These are phyloP conservation scores for Scytalidium sp. DNA, from an alignment of 2,329 filamentous ascomycete genomes.

Conservation along the genomic window DNA sequence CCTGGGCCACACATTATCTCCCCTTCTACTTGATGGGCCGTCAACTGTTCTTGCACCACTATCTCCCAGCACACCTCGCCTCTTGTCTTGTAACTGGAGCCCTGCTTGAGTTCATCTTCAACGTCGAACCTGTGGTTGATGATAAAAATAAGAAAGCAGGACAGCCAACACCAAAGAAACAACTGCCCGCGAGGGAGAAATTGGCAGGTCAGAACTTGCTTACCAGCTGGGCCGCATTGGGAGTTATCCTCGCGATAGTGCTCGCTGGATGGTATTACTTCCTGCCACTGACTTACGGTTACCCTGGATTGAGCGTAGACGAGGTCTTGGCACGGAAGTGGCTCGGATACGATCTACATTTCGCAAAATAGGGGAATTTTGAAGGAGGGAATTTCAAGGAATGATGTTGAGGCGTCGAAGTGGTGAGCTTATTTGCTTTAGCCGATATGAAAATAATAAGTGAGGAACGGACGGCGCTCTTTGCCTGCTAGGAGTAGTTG, in stretches of 20 bases:
- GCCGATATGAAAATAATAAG: neutral
- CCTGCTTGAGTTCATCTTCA: slow-evolving; percentile 94
- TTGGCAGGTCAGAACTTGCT: slow-evolving; percentile 75
- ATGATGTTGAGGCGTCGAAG: neutral
- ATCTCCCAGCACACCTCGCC: slow-evolving; percentile 90
- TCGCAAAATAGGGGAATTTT: slow-evolving; percentile 71
- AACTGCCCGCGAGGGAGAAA: slow-evolving; percentile 77
- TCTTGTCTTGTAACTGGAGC: slow-evolving; percentile 88
- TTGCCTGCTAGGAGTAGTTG: too few species aligned
- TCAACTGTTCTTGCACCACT: slow-evolving; percentile 97
- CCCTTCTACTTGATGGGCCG: slow-evolving; percentile 98
- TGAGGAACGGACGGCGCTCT: too few species aligned
- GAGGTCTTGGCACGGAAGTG: slow-evolving; percentile 85
- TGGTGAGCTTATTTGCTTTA: neutral
- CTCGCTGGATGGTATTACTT: slow-evolving; percentile 88
- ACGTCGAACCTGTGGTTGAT: slow-evolving; percentile 70
- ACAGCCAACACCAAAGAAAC: slow-evolving; percentile 44
- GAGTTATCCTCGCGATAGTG: slow-evolving; percentile 64
- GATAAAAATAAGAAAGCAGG: slow-evolving; percentile 49
- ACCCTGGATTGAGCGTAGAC: slow-evolving; percentile 78
- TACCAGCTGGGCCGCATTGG: slow-evolving; percentile 74
- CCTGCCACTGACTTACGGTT: slow-evolving; percentile 91
- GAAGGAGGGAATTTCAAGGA: neutral
- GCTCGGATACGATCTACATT: slow-evolving; percentile 96
- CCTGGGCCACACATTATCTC: slow-evolving; percentile 96